Evolutionary conservation across 768 basidiomycete species (phyloP), one percentile per base, ranked within the genome.

Genomic region (Mycena vulgaris): DNA sequence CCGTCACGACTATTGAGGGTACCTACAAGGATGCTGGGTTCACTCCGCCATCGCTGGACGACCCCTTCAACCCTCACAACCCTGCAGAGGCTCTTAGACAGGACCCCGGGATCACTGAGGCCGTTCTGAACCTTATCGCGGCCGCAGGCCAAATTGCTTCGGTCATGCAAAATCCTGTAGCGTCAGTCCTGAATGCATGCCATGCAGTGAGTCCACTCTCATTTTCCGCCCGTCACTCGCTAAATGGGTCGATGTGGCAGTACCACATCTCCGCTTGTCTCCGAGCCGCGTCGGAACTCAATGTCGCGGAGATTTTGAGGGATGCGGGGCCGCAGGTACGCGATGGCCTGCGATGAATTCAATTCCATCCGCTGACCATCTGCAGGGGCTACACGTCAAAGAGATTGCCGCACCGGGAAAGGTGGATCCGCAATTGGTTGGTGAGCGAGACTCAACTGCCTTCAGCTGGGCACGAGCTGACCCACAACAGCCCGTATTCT

Each of bases 291-390:
- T 64, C 72, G 42, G 72, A 76, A n/a, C 52, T 68, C 1, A 77
- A 81, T 58, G 76, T 80, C 11, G 75, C 70, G 5, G 81, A 82
- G 56, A 77, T 81, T 27, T 67, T 83, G 27, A 74, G 78, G 1
- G 79, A 79, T 28, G 79, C 78, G 17, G 82, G 63, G 74, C 69
- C 25, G 4, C 30, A 72, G 48, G 31, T 28, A 37, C 42, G 9
- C 53, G 5, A 30, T 17, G 21, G 19, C 19, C 31, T 23, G 27
- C 16, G 21, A 19, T 23, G 8, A 31, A 42, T 31, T 37, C 9
- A 8, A 16, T 25, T 19, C 9, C 77, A 47, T 79, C 82, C 56
- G 76, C 79, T 21, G 19, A 57, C 14, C n/a, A 5, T 40, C 9
- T n/a, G n/a, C 25, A 61, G 59, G 59, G 59, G 5, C 27, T 33